Percentiles rank a stretch among this genome's conserved stretches.
Evolutionary conservation across 164 flowering plant genomes (phyloP).

Genomic region (Vitis riparia): DNA sequence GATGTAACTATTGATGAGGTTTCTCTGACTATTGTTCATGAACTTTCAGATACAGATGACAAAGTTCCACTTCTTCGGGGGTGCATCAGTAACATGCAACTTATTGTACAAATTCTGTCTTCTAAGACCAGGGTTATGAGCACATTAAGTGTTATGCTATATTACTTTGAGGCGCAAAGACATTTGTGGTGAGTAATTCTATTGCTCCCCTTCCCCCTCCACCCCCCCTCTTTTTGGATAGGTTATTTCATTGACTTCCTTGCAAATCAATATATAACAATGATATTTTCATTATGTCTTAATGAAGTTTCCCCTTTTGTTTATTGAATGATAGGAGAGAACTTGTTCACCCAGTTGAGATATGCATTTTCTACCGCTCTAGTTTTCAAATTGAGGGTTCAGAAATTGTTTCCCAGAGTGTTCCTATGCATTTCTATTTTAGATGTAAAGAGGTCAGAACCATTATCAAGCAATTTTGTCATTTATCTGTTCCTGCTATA

Average conservation of each 20-base stretch:
- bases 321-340: conserved; percentile 62
- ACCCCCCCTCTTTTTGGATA: not conserved
- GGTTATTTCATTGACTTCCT: not conserved
- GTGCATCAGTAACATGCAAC: conserved; percentile 39
- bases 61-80: conserved; percentile 67
- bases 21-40: conserved; percentile 67
- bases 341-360: conserved; percentile 61
- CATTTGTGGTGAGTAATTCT: conserved; percentile 56
- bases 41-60: conserved; percentile 60
- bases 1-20: conserved; percentile 47
- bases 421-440: conserved; percentile 53
- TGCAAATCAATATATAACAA: not conserved
- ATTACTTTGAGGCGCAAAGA: conserved; percentile 66
- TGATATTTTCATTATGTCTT: not conserved
- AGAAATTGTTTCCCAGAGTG: conserved; percentile 29
- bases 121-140: conserved; percentile 65
- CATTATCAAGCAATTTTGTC: not conserved
- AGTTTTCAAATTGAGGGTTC: conserved; percentile 28
- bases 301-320: not conserved
- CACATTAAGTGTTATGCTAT: conserved; percentile 38
- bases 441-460: conserved; percentile 55
- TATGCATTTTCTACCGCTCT: conserved; percentile 51
- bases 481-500: not conserved
- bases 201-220: not conserved
- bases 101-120: conserved; percentile 50